phyloP scores from a whole-genome alignment of 768 basidiomycete species.

The Melanogaster broomeanus region DNA sequence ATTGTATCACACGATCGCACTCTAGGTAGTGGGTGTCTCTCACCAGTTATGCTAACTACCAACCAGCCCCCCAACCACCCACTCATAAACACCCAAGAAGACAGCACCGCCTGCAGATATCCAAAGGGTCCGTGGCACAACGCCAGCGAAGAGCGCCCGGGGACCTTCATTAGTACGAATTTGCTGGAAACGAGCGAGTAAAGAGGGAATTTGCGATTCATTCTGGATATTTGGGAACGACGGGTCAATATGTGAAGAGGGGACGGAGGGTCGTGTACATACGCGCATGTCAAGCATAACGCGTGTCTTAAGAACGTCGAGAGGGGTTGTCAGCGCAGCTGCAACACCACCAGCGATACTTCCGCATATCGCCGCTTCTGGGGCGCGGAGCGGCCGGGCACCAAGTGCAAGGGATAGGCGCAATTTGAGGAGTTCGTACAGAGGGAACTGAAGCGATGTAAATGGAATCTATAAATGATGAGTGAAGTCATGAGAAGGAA shows the following conservation, averaged over 20 bases:
- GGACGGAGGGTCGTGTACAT: slow-evolving; percentile 20
- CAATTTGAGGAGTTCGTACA: slow-evolving; percentile 87
- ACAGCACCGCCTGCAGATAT: slow-evolving; percentile 97
- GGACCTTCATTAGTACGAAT: slow-evolving; percentile 77
- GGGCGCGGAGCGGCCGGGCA: slow-evolving; percentile 60
- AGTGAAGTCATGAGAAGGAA: neutral
- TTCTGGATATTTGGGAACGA: too few relatives aligned
- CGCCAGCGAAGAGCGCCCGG: slow-evolving; percentile 79
- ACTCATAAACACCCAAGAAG: slow-evolving; percentile 96
- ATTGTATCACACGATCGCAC: neutral
- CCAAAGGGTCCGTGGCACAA: slow-evolving; percentile 91
- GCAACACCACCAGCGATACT: slow-evolving; percentile 89
- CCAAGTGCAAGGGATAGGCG: slow-evolving; percentile 55
- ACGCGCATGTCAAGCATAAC: slow-evolving; percentile 94
- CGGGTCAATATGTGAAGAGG: neutral
- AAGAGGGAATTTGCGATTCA: slow-evolving; percentile 54
- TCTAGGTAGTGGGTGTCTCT: neutral
- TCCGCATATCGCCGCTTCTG: slow-evolving; percentile 87
- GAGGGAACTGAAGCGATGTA: slow-evolving; percentile 92
- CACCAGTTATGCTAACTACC: slow-evolving; percentile 12
- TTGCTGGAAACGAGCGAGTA: slow-evolving; percentile 53
- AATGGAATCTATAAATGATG: slow-evolving; percentile 77
- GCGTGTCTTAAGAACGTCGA: slow-evolving; percentile 96
- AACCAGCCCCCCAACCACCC: slow-evolving; percentile 57
- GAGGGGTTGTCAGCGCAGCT: slow-evolving; percentile 87